Evolutionary conservation across 345 rosid species (phyloP).

Genomic region (Viola odorata): DNA sequence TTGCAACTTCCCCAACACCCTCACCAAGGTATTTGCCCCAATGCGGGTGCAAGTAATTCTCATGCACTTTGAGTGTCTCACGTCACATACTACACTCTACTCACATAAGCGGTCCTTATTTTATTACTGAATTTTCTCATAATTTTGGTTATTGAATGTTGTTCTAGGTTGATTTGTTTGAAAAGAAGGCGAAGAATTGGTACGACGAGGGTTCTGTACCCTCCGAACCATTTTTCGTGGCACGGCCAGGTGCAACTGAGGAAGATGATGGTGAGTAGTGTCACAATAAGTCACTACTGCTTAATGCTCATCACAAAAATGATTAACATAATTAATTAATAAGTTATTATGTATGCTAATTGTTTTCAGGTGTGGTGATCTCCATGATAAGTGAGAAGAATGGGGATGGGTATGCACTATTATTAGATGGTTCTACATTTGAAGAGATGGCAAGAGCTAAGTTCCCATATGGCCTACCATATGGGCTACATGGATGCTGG

Average conservation of each 20-base stretch:
- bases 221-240: conserved; percentile 89
- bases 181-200: conserved; percentile 81
- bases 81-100: too few relatives aligned
- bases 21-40: conserved; percentile 58
- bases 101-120: background rate
- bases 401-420: conserved; percentile 77
- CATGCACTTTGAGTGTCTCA: background rate
- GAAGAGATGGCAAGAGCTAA: conserved; percentile 91
- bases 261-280: conserved; percentile 88
- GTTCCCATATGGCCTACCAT: conserved; percentile 91
- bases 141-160: background rate
- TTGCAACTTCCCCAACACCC: conserved; percentile 91
- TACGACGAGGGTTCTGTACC: conserved; percentile 72
- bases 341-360: too few relatives aligned
- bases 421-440: conserved; percentile 75
- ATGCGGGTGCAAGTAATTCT: too few relatives aligned
- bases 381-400: conserved; percentile 71
- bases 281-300: too few relatives aligned
- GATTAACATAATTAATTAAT: too few relatives aligned
- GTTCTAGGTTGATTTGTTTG: conserved; percentile 67
- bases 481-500: conserved; percentile 97
- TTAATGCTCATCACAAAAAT: background rate
- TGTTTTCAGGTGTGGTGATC: conserved; percentile 67
- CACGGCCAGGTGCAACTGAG: conserved; percentile 68
- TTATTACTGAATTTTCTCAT: background rate